A percentile compares a stretch with the other conserved stretches of the same genome.
phyloP scores from a whole-genome alignment of 1,284 basidiomycete species.

The Volvariella volvacea region DNA sequence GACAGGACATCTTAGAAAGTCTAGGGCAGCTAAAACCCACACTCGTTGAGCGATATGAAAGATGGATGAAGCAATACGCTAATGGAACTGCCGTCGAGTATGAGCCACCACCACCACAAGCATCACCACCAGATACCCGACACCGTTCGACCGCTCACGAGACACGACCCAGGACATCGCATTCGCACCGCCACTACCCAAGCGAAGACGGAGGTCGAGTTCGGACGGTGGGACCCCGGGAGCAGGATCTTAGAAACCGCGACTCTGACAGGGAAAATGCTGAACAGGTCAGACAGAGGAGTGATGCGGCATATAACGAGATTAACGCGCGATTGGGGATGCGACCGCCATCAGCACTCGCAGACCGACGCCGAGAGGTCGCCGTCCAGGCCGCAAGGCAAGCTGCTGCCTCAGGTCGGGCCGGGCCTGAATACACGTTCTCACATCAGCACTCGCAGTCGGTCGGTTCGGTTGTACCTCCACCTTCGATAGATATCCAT shows the following conservation, averaged over 20 bases:
- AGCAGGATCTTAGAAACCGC: too few relatives aligned
- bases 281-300: too few relatives aligned
- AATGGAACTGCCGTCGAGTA: conserved; percentile 8
- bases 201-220: too few relatives aligned
- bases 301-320: too few relatives aligned
- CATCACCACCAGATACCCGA: not conserved
- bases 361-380: conserved; percentile 10
- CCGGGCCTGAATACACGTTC: conserved; percentile 18
- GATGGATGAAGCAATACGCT: conserved; percentile 34
- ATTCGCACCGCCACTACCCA: too few relatives aligned
- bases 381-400: conserved; percentile 17
- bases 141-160: not conserved
- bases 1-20: conserved; percentile 55
- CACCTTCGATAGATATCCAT: too few relatives aligned
- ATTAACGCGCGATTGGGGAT: too few relatives aligned
- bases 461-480: conserved; percentile 18
- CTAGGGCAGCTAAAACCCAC: conserved; percentile 43
- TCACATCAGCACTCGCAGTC: conserved; percentile 17
- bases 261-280: too few relatives aligned
- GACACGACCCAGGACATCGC: too few relatives aligned
- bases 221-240: too few relatives aligned
- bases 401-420: conserved; percentile 11
- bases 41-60: conserved; percentile 45
- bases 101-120: not conserved
- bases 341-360: too few relatives aligned